Conservation (phyloP, 2,329 filamentous ascomycete genomes). For the Chaetothyriales sp. region DNA sequence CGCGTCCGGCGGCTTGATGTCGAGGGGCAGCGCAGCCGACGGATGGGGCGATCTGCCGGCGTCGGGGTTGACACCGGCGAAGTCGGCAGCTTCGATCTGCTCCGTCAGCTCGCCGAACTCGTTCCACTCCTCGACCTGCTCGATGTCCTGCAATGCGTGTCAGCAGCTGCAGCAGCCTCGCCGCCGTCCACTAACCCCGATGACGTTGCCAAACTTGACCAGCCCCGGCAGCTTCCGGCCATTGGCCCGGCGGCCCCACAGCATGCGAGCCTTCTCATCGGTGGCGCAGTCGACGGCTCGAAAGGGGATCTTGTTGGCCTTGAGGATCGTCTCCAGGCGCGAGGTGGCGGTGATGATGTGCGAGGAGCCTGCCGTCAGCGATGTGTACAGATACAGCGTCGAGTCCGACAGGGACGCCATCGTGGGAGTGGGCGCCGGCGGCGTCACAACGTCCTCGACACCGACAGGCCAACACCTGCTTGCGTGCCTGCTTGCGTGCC, state of each 20-base stretch:
- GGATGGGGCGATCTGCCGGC: background rate
- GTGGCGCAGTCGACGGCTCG: constrained; percentile 83
- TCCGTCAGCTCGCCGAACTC: constrained; percentile 91
- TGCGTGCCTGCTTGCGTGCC: too few species aligned
- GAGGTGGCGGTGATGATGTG: constrained; percentile 95
- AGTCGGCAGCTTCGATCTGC: constrained; percentile 46
- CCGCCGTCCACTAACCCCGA: constrained; percentile 54
- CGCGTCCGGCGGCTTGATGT: background rate
- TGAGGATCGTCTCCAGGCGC: constrained; percentile 88
- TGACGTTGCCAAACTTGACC: constrained; percentile 70
- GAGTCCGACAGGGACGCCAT: constrained; percentile 40
- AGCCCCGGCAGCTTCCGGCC: constrained; percentile 81
- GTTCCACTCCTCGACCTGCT: constrained; percentile 97
- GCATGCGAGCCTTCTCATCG: constrained; percentile 72
- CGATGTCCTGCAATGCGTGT: constrained; percentile 54
- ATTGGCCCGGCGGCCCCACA: constrained; percentile 73
- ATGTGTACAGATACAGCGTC: constrained; percentile 87
- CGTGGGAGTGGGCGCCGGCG: too few species aligned
- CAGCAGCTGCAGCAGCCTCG: constrained; percentile 3
- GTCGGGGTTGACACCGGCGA: background rate
- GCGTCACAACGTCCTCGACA: too few species aligned
- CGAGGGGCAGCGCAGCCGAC: background rate
- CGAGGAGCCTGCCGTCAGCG: constrained; percentile 84
- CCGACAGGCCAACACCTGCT: too few species aligned
- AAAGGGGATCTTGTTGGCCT: constrained; percentile 87